These are phyloP conservation scores for Chenopodium formosanum DNA, from an alignment of 148 eudicot genomes.

Conservation along the genomic window DNA sequence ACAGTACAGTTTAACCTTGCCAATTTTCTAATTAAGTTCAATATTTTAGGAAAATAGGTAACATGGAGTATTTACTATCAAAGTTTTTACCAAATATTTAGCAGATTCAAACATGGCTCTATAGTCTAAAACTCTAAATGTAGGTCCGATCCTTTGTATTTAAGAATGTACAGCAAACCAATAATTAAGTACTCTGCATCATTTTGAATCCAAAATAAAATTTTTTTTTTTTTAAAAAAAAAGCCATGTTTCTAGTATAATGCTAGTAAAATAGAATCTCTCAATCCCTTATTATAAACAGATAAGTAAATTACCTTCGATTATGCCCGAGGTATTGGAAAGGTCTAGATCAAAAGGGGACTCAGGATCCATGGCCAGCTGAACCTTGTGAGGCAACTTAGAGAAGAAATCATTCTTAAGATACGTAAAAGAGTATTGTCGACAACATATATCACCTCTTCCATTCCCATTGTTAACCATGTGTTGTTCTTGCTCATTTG, in stretches of 20 bases:
- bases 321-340: constrained; percentile 52
- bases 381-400: constrained; percentile 65
- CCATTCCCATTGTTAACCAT: constrained; percentile 8
- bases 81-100: no score
- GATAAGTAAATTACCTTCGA: constrained; percentile 40
- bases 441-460: constrained; percentile 5
- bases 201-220: no score
- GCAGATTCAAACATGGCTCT: no score
- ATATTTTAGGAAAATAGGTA: no score
- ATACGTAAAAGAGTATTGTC: constrained; percentile 34
- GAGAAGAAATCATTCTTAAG: constrained; percentile 61
- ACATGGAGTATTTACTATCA: no score
- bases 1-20: neutral
- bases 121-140: no score
- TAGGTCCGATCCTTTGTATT: no score
- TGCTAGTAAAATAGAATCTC: no score
- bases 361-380: constrained; percentile 65
- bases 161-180: no score
- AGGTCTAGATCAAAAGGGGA: constrained; percentile 57
- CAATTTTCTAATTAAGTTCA: neutral
- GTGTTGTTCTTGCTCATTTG: constrained; percentile 14
- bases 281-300: neutral
- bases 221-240: no score
- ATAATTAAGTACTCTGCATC: no score
- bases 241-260: no score